Conservation (phyloP, 768 basidiomycete species). For the Fibroporia radiculosa region DNA sequence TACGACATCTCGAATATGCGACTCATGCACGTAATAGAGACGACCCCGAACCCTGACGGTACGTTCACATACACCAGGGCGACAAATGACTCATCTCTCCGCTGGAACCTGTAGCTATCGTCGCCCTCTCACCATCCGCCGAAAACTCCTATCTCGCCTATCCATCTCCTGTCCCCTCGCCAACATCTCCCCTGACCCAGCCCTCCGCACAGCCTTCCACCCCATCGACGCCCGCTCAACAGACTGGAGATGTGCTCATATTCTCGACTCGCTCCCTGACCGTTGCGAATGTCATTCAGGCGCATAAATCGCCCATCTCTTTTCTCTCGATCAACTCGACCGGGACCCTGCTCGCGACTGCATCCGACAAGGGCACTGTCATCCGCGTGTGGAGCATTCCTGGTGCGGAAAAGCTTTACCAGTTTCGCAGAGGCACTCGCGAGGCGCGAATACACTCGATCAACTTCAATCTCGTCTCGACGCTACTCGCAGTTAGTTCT, state of each 20-base stretch:
- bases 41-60: conserved; percentile 90
- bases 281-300: conserved; percentile 92
- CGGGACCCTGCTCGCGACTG: conserved; percentile 88
- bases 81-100: background rate
- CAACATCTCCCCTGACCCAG: conserved; percentile 48
- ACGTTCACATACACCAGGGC: conserved; percentile 13
- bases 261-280: conserved; percentile 91
- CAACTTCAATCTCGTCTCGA: conserved; percentile 77
- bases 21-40: conserved; percentile 94
- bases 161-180: conserved; percentile 87
- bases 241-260: conserved; percentile 83
- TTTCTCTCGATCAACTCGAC: conserved; percentile 78
- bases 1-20: conserved; percentile 99
- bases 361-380: conserved; percentile 93
- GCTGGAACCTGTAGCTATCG: conserved; percentile 59
- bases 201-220: conserved; percentile 32
- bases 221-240: conserved; percentile 23
- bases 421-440: conserved; percentile 87
- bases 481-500: conserved; percentile 82
- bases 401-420: conserved; percentile 87
- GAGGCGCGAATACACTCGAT: conserved; percentile 81
- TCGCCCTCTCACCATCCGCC: conserved; percentile 88
- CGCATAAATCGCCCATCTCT: conserved; percentile 92
- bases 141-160: conserved; percentile 95
- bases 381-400: conserved; percentile 93